Evolutionary conservation across 2,329 filamentous ascomycete species (phyloP).

Genomic region (Sporothrix dimorphospora): DNA sequence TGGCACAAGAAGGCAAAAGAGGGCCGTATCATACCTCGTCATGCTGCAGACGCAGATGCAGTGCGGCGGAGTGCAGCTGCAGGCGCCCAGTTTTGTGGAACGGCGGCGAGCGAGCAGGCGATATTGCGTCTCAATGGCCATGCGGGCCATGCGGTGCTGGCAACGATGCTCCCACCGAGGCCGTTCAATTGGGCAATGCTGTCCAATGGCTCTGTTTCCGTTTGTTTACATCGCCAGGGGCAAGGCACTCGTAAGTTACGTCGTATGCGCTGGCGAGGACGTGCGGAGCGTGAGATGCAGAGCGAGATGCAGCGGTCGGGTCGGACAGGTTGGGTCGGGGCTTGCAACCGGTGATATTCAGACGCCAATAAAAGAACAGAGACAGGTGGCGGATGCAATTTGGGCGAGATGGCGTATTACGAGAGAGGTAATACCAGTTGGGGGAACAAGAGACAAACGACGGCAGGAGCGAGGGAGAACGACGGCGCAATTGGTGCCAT

Average conservation of each 20-base stretch:
- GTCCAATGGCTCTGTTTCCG: background rate
- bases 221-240: slow-evolving; percentile 21
- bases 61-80: slow-evolving; percentile 21
- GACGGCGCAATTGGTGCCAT: too few species aligned
- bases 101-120: slow-evolving; percentile 2
- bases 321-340: background rate
- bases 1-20: background rate
- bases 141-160: slow-evolving; percentile 7
- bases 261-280: slow-evolving; percentile 3
- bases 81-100: slow-evolving; percentile 24
- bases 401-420: background rate
- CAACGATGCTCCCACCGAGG: background rate
- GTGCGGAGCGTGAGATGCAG: background rate
- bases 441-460: background rate
- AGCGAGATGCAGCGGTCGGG: background rate
- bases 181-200: background rate
- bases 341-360: slow-evolving; percentile 10
- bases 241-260: too few species aligned
- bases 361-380: background rate
- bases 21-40: slow-evolving; percentile 1
- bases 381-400: slow-evolving; percentile 14
- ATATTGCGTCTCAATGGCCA: slow-evolving; percentile 20
- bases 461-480: background rate
- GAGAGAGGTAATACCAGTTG: background rate
- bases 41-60: slow-evolving; percentile 10